Evolutionary conservation across 345 rosid genomes (phyloP).

Genomic region (Heritiera fomes): DNA sequence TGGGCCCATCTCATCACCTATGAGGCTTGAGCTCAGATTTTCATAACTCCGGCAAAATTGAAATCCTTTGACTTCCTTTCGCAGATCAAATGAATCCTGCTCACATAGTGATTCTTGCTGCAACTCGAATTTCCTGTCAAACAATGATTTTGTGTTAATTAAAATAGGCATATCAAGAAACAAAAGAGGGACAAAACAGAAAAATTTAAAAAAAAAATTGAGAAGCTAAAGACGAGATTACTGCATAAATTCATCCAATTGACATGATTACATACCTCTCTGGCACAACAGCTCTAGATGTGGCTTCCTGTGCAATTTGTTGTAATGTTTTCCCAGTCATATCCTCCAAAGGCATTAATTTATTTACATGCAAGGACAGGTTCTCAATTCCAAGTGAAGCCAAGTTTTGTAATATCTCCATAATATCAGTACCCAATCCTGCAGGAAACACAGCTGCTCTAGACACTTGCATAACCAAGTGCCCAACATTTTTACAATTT

Average conservation of each 20-base stretch:
- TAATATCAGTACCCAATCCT: constrained; percentile 55
- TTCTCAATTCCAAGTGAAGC: constrained; percentile 53
- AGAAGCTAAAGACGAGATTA: constrained; percentile 2
- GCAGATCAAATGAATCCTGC: constrained; percentile 11
- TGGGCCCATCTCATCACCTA: constrained; percentile 14
- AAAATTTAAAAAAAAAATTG: neutral
- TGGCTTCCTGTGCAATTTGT: constrained; percentile 42
- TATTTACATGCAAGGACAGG: constrained; percentile 38
- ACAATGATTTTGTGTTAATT: constrained; percentile 19
- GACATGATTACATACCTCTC: constrained; percentile 40
- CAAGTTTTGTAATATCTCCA: constrained; percentile 32
- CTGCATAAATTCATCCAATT: neutral
- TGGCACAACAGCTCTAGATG: constrained; percentile 12
- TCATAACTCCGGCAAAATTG: constrained; percentile 16
- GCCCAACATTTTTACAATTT: constrained; percentile 47
- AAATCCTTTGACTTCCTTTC: constrained; percentile 24
- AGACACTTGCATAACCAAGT: constrained; percentile 65
- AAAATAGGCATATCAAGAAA: constrained; percentile 16
- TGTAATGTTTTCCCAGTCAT: constrained; percentile 55
- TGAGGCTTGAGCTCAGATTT: constrained; percentile 14
- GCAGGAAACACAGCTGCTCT: constrained; percentile 53
- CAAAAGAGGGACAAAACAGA: neutral
- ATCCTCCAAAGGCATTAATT: constrained; percentile 72
- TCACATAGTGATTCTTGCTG: constrained; percentile 21
- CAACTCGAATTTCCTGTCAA: constrained; percentile 28